phyloP scores from a whole-genome alignment of 257 asterid genomes.

The Scutellaria barbata region DNA sequence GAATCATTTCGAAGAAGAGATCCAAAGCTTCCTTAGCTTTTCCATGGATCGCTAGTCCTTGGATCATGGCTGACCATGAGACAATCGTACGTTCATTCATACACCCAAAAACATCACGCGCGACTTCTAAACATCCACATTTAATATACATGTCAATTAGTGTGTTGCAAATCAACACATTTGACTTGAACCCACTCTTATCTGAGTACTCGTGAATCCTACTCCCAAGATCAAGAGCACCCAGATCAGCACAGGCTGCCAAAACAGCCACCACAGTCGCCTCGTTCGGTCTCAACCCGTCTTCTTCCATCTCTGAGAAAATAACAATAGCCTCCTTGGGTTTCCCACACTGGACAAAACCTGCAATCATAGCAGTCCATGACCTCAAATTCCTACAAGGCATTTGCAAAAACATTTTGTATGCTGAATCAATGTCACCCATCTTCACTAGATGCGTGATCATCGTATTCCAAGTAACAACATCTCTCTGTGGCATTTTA shows the following conservation, averaged over 20 bases:
- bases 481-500: constrained; percentile 58
- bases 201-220: constrained; percentile 55
- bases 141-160: constrained; percentile 69
- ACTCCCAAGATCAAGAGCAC: constrained; percentile 64
- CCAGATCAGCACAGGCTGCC: constrained; percentile 71
- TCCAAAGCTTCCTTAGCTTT: constrained; percentile 54
- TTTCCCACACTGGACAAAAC: constrained; percentile 62
- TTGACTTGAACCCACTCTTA: constrained; percentile 44
- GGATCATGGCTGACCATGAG: constrained; percentile 81
- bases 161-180: constrained; percentile 56
- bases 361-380: constrained; percentile 70
- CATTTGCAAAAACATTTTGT: constrained; percentile 55
- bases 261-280: constrained; percentile 69
- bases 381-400: constrained; percentile 69
- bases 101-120: constrained; percentile 49
- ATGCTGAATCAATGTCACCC: constrained; percentile 56
- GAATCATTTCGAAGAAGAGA: constrained; percentile 57
- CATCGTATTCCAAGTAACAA: constrained; percentile 76
- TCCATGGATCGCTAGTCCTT: constrained; percentile 74
- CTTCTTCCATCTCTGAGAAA: constrained; percentile 56
- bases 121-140: constrained; percentile 64
- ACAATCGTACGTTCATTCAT: constrained; percentile 56
- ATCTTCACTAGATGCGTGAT: constrained; percentile 56
- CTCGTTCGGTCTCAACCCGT: constrained; percentile 56
- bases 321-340: constrained; percentile 60